Evolutionary conservation across 2,329 filamentous ascomycete genomes (phyloP), one percentile per base, ranked within the genome.

Genomic region (Aspergillus costaricaensis): DNA sequence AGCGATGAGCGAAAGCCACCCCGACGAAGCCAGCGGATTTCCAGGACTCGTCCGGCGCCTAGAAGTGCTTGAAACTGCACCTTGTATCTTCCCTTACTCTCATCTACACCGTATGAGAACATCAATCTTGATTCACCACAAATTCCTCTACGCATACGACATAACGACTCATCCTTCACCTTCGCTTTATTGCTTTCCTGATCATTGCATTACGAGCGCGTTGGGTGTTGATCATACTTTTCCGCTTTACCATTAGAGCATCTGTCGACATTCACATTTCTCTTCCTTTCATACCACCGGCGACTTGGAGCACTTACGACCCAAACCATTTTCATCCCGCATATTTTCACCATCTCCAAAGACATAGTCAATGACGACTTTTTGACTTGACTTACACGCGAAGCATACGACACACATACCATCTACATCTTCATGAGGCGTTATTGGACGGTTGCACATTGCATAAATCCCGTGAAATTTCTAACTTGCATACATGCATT

Each of bases 21-120:
- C 27, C 64, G 67, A 39, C 67, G 67, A 19, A 68, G 67, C 53
- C 59, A 65, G 17, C 67, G 67, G 10, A 48, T 68, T 38, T 60
- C 65, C 9, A 55, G 59, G 44, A 65, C 48, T 55, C 65, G 64
- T 52, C 65, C 64, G 43, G 38, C 62, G 25, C 58, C 62, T 41
- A 30, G 52, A 12, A 44, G 59, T 32, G 36, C 43, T 44, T 62
- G 17, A 58, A 30, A 21, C 6, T 23, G 3, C 50, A 32, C 19
- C 14, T 21, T 17, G 32, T n/a, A 27, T 12, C 17, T 21, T 36
- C 14, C 25, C 51, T 43, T 32, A 30, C 52, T 17, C 41, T 55
- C 36, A 41, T 15, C 14, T 21, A 25, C 36, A 32, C 27, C 43
- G 3, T 56, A 21, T 12, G 30, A 19, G 14, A 32, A 57, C 39